Evolutionary conservation across 192 early-diverging fungal species (phyloP), one percentile per base, ranked within the genome.

Genomic region (Linnemannia schmuckeri): DNA sequence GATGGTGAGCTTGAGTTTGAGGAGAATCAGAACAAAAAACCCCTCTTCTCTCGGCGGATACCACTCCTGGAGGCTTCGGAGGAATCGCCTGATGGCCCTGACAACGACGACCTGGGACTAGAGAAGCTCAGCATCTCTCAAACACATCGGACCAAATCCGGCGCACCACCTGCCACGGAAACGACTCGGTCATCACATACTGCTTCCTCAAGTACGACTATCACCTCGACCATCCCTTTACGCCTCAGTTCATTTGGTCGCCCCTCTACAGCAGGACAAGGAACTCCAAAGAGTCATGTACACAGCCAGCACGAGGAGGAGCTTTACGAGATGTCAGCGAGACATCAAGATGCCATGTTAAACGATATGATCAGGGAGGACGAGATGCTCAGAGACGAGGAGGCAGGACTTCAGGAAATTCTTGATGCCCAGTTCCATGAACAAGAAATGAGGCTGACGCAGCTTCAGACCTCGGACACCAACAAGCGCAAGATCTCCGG

Each of bases 281-380:
- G 35, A 8, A 66, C 79, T 6, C 41, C 44, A 1, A 20, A 70
- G 33, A 81, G 49, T n/a, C 70, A 77, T 17, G 75, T 38, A 4
- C 74, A 75, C 15, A 86, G 75, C 30, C 84, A 81, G 37, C 9
- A 77, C 10, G 78, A 86, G 42, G 84, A 86, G 17, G 84, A 86
- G 22, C 75, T 86, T 5, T 61, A 81, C 69, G 84, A 86, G 47
- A 86, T 86, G 84, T 77, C 84, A 12, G 84, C 84, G 15, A 75
- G 84, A 22, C 84, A 86, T 4, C 75, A 77, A 17, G 84, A 86
- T 63, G 84, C 84, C 3, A 70, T 77, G 78, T 47, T 86, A 38
- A 79, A 80, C 4, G 84, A 86, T 38, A 49, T 81, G 74, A 86
- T 80, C 57, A 46, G 70, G 30, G 74, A 86, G 30, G 84, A 86